Percentiles rank a stretch among this genome's conserved stretches.
Conservation (phyloP, 1,139 yeast species). For the Kurtzmaniella quercitrusa region DNA sequence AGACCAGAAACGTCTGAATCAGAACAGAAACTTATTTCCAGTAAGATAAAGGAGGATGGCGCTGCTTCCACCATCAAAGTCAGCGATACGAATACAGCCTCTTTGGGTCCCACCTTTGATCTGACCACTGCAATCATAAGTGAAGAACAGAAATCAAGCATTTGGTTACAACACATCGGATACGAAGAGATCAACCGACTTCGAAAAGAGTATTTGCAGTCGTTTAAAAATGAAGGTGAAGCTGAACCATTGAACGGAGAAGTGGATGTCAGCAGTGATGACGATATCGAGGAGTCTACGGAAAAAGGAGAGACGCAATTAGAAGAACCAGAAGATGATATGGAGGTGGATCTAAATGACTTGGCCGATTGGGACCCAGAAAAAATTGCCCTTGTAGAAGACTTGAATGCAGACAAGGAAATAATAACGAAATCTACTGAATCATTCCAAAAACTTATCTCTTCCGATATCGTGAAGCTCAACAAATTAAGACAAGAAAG, state of each 20-base stretch:
- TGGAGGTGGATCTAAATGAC: conserved; percentile 26
- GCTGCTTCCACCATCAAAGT: conserved; percentile 8
- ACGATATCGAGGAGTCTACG: conserved; percentile 3
- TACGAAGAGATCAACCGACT: conserved; percentile 42
- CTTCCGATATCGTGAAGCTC: conserved; percentile 51
- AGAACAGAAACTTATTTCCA: conserved; percentile 4
- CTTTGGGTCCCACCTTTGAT: conserved; percentile 79
- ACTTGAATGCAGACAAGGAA: conserved; percentile 24
- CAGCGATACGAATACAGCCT: conserved; percentile 47
- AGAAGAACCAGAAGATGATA: conserved; percentile 3
- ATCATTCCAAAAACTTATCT: conserved; percentile 48
- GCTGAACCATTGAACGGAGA: conserved; percentile 5
- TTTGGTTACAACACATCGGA: conserved; percentile 80
- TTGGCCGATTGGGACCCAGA: conserved; percentile 37
- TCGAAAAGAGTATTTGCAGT: conserved; percentile 20
- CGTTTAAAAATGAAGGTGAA: conserved; percentile 9
- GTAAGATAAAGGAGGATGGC: conserved; percentile 3
- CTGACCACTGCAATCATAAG: conserved; percentile 66
- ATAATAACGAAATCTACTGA: conserved; percentile 23
- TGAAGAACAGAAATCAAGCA: conserved; percentile 56
- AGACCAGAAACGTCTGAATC: conserved; percentile 11
- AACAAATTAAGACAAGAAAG: conserved; percentile 63
- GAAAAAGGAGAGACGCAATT: conserved; percentile 10
- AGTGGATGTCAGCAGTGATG: conserved; percentile 9
- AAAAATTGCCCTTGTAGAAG: conserved; percentile 21